These are phyloP conservation scores for Neurospora sp. DNA, from an alignment of 495 filamentous ascomycete genomes.

Conservation along the genomic window DNA sequence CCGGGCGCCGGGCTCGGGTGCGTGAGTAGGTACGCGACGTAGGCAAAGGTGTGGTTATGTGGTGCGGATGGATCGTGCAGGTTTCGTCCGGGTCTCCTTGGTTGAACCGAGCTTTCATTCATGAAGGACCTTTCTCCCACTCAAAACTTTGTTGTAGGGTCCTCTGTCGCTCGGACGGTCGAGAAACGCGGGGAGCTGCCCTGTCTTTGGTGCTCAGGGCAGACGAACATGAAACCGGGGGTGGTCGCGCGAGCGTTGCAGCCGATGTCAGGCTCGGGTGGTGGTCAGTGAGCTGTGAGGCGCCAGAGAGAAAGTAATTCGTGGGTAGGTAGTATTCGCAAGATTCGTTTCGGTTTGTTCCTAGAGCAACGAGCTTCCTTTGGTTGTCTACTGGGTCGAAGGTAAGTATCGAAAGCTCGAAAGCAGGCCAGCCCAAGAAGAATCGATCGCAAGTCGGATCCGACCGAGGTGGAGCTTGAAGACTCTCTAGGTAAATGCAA, in stretches of 20 bases:
- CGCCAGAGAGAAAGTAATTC: background rate
- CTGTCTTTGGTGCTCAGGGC: constrained; percentile 4
- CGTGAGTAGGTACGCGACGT: background rate
- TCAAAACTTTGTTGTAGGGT: background rate
- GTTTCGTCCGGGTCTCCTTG: background rate
- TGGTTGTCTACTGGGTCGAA: background rate
- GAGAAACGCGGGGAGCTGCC: constrained; percentile 5
- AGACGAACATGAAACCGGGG: constrained; percentile 15
- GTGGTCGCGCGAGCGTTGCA: constrained; percentile 9
- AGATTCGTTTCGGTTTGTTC: background rate
- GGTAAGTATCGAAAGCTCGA: background rate
- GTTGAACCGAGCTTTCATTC: background rate
- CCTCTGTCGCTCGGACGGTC: background rate
- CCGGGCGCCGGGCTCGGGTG: background rate
- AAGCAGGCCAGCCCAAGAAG: background rate
- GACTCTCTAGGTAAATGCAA: background rate
- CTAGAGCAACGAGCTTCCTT: background rate
- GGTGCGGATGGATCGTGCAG: background rate
- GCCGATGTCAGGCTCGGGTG: background rate
- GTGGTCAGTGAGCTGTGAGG: background rate
- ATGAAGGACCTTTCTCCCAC: background rate
- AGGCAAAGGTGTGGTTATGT: background rate
- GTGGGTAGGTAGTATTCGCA: background rate
- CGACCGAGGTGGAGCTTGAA: background rate
- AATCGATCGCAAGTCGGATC: background rate